Base-by-base conservation (phyloP, 2,329 filamentous ascomycete species). In the Colletotrichum lindemuthianum region DNA sequence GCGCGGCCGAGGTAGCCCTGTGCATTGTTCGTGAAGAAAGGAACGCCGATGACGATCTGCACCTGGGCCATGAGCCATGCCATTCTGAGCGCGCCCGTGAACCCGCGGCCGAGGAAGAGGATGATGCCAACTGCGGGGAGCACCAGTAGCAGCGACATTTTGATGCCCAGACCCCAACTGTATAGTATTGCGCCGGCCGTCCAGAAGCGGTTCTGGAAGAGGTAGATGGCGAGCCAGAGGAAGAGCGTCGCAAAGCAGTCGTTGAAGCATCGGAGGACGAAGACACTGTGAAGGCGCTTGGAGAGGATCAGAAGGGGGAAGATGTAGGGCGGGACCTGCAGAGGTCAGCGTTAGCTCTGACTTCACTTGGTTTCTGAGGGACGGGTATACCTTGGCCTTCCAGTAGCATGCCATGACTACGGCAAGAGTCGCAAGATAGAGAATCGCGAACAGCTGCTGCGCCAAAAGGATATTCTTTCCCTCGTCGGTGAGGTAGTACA, bases 261-360 rank as follows among this genome's bases (percentile, higher is more conserved):
- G 78, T 99, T 99, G 84, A 99, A 99, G 73, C 95, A 90, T 47
- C 96, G 88, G 59, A 99, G 84, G 70, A 99, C 80, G 73, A 96
- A 99, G 70, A 99, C 91, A 76, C 93, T 97, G 77, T 99, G 96
- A 33, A 98, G 81, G 40, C 96, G 88, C 77, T 98, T 98, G 59
- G 94, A 97, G 49, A 97, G 80, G 57, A 97, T 86, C 53, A 99
- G 85, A 64, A 98, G 84, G 0, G 93, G 90, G 67, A 97, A 90
- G 60, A 98, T 82, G 77, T 96, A 98, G 0, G 93, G 92, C 8
- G 96, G 95, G 13, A 86, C 89, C 90, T 92, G 68, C 63, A 13
- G 9, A 3, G 8, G 40, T 49, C 8, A 33, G 45, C 57, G 55
- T 69, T 37, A 70, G 34, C 13, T 24, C 24, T 3, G 24, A 24